Conservation (phyloP, 257 asterid genomes). For the Catharanthus roseus region DNA sequence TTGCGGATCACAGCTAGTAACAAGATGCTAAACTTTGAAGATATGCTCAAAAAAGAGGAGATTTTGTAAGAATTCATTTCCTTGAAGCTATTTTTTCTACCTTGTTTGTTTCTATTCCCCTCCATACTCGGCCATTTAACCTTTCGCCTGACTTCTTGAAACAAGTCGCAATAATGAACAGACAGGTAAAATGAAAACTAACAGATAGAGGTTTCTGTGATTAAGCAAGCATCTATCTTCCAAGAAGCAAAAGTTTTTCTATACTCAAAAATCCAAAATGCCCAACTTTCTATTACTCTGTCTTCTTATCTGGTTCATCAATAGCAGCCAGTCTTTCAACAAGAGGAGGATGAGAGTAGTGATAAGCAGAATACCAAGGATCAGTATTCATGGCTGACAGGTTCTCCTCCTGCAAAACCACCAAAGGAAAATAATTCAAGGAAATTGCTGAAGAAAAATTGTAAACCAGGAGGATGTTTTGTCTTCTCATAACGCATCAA, state of each 20-base stretch:
- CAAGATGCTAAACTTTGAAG: neutral
- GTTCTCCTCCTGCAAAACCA: slow-evolving; percentile 73
- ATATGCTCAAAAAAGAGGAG: neutral
- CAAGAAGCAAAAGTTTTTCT: neutral
- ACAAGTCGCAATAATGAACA: neutral
- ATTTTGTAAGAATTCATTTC: neutral
- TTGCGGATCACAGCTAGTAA: neutral
- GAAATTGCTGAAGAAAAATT: neutral
- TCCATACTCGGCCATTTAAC: neutral
- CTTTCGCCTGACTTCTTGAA: neutral
- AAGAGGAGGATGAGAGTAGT: slow-evolving; percentile 93
- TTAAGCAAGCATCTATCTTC: neutral
- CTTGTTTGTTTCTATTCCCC: neutral
- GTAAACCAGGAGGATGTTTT: neutral
- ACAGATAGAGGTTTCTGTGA: neutral
- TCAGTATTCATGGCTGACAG: slow-evolving; percentile 89
- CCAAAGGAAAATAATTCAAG: neutral
- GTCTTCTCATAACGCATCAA: neutral
- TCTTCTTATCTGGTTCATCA: slow-evolving; percentile 68
- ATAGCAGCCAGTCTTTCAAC: slow-evolving; percentile 89
- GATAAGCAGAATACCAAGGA: slow-evolving; percentile 97
- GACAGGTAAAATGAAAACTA: neutral
- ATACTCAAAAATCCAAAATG: slow-evolving; percentile 1
- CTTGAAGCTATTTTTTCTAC: neutral
- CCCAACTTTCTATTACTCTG: slow-evolving; percentile 32